Conservation (phyloP, 306 rosid species). For the Canavalia gladiata region DNA sequence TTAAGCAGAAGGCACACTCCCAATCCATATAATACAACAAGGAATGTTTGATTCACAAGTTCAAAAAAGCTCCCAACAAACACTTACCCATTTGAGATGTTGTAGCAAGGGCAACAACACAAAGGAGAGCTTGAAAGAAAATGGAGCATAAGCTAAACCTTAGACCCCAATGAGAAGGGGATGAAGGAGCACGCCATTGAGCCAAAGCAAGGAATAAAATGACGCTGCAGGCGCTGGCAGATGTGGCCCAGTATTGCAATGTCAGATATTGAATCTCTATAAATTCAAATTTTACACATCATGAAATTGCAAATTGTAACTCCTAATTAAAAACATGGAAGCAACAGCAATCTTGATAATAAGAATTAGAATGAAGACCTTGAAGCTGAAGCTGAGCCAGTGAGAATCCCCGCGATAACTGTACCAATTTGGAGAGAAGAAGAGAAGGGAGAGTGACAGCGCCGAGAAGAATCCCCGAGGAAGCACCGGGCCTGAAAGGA, state of each 20-base stretch:
- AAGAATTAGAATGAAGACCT: conserved; percentile 55
- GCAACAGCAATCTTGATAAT: not conserved
- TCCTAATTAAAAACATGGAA: not conserved
- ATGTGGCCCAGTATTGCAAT: conserved; percentile 89
- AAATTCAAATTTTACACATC: conserved; percentile 44
- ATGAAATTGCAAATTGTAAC: conserved; percentile 28
- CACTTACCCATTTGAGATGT: conserved; percentile 66
- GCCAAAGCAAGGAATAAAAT: conserved; percentile 64
- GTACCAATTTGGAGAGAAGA: conserved; percentile 80
- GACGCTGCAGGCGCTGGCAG: conserved; percentile 76
- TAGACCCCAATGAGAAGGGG: conserved; percentile 52
- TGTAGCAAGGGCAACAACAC: conserved; percentile 61
- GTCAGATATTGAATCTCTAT: conserved; percentile 80
- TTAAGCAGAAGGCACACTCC: not conserved
- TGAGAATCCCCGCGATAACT: conserved; percentile 67
- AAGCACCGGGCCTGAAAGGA: conserved; percentile 77
- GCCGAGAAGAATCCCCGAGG: conserved; percentile 87
- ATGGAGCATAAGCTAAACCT: conserved; percentile 60
- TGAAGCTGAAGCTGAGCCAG: conserved; percentile 58
- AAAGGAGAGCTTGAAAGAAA: conserved; percentile 56
- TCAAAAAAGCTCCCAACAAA: conserved; percentile 12
- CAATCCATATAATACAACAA: not conserved
- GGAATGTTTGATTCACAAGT: not conserved
- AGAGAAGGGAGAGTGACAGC: conserved; percentile 80
- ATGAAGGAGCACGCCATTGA: conserved; percentile 41